phyloP scores from a whole-genome alignment of 768 basidiomycete genomes.

The Lactarius quietus region DNA sequence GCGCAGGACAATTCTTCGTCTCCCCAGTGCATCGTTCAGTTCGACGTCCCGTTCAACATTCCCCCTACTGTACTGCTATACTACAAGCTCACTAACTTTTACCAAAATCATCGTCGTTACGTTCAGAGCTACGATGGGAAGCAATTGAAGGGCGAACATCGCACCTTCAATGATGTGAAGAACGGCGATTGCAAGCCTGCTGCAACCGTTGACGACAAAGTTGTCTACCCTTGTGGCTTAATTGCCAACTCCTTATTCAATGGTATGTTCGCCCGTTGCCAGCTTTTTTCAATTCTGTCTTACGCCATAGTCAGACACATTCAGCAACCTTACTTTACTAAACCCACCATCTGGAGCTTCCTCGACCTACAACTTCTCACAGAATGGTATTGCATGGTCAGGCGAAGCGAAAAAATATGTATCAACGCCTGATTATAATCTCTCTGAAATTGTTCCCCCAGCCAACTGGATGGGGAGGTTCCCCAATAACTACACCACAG shows the following conservation, averaged over 20 bases:
- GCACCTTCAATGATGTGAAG: conserved; percentile 47
- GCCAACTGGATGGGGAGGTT: conserved; percentile 84
- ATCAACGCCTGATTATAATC: conserved; percentile 53
- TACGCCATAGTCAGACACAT: conserved; percentile 60
- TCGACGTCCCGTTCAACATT: conserved; percentile 78
- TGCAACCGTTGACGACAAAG: conserved; percentile 45
- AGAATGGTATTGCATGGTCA: conserved; percentile 89
- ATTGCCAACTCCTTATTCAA: conserved; percentile 98
- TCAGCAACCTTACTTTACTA: conserved; percentile 55
- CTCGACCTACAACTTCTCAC: conserved; percentile 68
- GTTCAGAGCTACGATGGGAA: conserved; percentile 85
- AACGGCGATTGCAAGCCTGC: conserved; percentile 87
- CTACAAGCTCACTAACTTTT: conserved; percentile 96
- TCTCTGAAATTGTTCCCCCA: conserved; percentile 78
- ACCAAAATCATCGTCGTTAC: conserved; percentile 97
- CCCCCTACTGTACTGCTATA: conserved; percentile 79
- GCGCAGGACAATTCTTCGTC: conserved; percentile 40
- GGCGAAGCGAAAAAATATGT: conserved; percentile 92
- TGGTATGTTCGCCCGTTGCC: conserved; percentile 45
- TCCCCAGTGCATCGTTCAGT: conserved; percentile 73
- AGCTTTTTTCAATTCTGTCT: neutral
- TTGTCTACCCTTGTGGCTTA: conserved; percentile 92
- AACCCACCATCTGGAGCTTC: conserved; percentile 46
- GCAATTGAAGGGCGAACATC: conserved; percentile 76
- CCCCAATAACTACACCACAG: conserved; percentile 67